phyloP scores from a whole-genome alignment of 169 alveolate species.

The Neospora caninum region DNA sequence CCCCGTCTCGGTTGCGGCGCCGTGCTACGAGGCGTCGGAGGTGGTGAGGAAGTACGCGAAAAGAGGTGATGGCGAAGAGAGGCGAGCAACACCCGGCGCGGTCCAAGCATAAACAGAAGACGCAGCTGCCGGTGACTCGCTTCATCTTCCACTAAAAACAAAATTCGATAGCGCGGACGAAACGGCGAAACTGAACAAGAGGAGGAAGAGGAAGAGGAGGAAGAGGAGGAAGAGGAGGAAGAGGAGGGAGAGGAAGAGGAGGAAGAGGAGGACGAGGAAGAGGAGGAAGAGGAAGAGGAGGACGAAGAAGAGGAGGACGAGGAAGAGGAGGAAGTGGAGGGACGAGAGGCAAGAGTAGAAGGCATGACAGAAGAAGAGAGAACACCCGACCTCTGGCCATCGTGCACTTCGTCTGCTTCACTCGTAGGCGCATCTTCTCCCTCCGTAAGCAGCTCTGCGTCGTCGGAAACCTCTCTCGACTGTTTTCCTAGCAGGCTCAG shows the following conservation, averaged over 20 bases:
- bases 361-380: too few species aligned
- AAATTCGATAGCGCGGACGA: conserved; percentile 48
- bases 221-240: not conserved
- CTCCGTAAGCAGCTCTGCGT: not conserved
- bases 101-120: conserved; percentile 28
- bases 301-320: not conserved
- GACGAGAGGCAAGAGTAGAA: not conserved
- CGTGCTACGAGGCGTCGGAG: not conserved
- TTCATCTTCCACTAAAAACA: conserved; percentile 20
- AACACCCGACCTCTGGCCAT: too few species aligned
- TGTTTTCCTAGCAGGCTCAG: not conserved
- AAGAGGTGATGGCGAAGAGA: not conserved
- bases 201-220: not conserved
- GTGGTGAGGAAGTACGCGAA: not conserved
- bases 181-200: not conserved
- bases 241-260: not conserved
- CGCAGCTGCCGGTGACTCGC: conserved; percentile 36
- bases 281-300: not conserved
- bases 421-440: not conserved
- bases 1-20: not conserved
- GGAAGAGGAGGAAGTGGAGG: not conserved
- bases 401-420: not conserved
- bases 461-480: not conserved
- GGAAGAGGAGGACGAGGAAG: not conserved
- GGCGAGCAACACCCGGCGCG: conserved; percentile 45